These are phyloP conservation scores for Dittrichia graveolens DNA, from an alignment of 129 eudicot species.

Conservation along the genomic window DNA sequence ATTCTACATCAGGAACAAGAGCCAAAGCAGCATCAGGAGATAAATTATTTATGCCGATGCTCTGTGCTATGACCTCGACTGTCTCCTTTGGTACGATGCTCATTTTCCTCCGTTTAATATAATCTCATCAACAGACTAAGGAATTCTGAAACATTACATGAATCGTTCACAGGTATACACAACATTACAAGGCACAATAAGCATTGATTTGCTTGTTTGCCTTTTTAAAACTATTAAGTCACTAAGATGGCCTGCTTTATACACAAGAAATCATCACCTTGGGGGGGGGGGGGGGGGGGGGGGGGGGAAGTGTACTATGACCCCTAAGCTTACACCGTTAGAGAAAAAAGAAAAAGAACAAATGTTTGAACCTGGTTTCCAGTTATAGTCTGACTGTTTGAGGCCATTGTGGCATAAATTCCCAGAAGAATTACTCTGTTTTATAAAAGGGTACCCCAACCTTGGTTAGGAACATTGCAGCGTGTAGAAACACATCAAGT, in stretches of 20 bases:
- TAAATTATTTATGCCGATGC: conserved; percentile 64
- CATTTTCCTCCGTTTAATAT: conserved; percentile 38
- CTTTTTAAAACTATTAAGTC: background rate
- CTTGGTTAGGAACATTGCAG: too few species aligned
- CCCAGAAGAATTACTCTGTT: background rate
- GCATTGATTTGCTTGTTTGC: background rate
- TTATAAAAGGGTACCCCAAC: too few species aligned
- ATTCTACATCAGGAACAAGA: conserved; percentile 79
- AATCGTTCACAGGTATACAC: background rate
- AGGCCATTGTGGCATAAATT: conserved; percentile 7
- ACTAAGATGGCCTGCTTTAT: too few species aligned
- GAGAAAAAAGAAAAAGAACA: background rate
- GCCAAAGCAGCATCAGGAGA: conserved; percentile 67
- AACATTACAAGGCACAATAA: background rate
- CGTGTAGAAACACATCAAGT: too few species aligned
- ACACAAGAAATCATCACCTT: background rate
- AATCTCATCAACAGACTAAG: conserved; percentile 22
- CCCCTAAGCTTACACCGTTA: background rate
- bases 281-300: background rate
- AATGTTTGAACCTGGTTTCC: background rate
- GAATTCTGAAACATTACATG: conserved; percentile 16
- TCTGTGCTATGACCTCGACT: conserved; percentile 71
- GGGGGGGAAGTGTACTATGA: too few species aligned
- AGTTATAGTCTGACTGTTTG: background rate
- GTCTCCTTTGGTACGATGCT: conserved; percentile 76